Evolutionary conservation across 495 filamentous ascomycete genomes (phyloP).

Genomic region (Penicillium diatomitis): DNA sequence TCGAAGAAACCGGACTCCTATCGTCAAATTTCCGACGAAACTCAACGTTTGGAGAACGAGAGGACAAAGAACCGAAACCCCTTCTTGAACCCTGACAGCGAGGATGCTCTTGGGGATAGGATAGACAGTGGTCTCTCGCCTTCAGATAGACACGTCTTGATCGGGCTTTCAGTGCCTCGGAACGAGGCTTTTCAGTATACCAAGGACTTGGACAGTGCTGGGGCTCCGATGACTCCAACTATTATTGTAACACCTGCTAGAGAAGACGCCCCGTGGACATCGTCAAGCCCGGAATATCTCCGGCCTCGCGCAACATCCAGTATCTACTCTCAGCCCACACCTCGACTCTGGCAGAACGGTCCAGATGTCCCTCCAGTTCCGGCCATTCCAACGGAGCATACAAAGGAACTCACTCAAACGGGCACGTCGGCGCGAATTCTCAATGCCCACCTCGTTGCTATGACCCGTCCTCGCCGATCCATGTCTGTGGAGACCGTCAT

Average conservation of each 20-base stretch:
- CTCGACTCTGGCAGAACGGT: slow-evolving; percentile 15
- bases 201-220: slow-evolving; percentile 24
- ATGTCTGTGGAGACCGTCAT: slow-evolving; percentile 46
- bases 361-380: slow-evolving; percentile 51
- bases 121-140: slow-evolving; percentile 58
- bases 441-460: slow-evolving; percentile 20
- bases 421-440: slow-evolving; percentile 21
- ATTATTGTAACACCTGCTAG: slow-evolving; percentile 60
- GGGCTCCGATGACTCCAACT: slow-evolving; percentile 42
- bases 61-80: slow-evolving; percentile 1
- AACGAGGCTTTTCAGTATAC: slow-evolving; percentile 39
- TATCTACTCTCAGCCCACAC: slow-evolving; percentile 57
- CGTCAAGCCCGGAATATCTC: slow-evolving; percentile 16
- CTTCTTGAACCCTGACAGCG: slow-evolving; percentile 7
- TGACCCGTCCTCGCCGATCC: slow-evolving; percentile 21
- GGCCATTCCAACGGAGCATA: slow-evolving; percentile 43
- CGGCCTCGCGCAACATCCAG: slow-evolving; percentile 48
- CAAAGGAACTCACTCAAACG: slow-evolving; percentile 11
- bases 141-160: slow-evolving; percentile 64
- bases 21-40: slow-evolving; percentile 12
- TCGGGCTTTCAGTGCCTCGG: slow-evolving; percentile 64
- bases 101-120: slow-evolving; percentile 14
- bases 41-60: slow-evolving; percentile 3
- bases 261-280: slow-evolving; percentile 50
- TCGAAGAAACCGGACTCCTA: neutral